Conservation (phyloP, 1,139 yeast genomes). For the Suhomyces chickasaworum region DNA sequence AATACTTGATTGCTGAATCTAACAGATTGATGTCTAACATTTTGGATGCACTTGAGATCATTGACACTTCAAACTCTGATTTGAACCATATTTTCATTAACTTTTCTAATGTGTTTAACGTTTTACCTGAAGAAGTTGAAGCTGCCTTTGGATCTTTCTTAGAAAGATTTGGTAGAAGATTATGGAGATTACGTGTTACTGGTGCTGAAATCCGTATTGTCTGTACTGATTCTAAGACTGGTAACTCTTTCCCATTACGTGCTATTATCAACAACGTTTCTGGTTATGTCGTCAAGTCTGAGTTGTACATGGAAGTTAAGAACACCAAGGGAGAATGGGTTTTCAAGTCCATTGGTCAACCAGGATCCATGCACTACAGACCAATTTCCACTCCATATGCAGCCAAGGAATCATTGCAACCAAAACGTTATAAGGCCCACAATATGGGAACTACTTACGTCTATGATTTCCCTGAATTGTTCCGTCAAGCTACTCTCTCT, state of each 20-base stretch:
- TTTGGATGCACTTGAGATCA: slow-evolving; percentile 89
- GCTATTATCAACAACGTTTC: slow-evolving; percentile 95
- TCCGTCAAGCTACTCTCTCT: slow-evolving; percentile 86
- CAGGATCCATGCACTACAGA: slow-evolving; percentile 97
- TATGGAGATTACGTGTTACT: slow-evolving; percentile 95
- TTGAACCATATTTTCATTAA: slow-evolving; percentile 95
- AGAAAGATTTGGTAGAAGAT: slow-evolving; percentile 95
- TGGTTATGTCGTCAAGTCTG: slow-evolving; percentile 96
- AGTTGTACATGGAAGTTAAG: slow-evolving; percentile 90
- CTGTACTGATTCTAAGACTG: slow-evolving; percentile 86
- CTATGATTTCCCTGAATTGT: slow-evolving; percentile 97
- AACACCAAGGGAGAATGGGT: slow-evolving; percentile 94
- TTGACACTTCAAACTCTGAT: slow-evolving; percentile 93
- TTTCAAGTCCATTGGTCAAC: slow-evolving; percentile 89
- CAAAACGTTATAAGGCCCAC: slow-evolving; percentile 97
- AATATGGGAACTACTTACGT: slow-evolving; percentile 97
- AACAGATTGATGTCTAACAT: slow-evolving; percentile 95
- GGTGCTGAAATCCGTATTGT: slow-evolving; percentile 97
- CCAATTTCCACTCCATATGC: slow-evolving; percentile 96
- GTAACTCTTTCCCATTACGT: slow-evolving; percentile 90
- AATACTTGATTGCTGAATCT: slow-evolving; percentile 93
- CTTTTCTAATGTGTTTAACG: slow-evolving; percentile 92
- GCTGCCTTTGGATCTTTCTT: slow-evolving; percentile 97
- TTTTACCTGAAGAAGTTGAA: slow-evolving; percentile 93
- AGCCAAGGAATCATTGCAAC: slow-evolving; percentile 96